Percentiles rank a stretch among this genome's conserved stretches.
Conservation (phyloP, 2,329 filamentous ascomycete species). For the Cladosporium sp. region DNA sequence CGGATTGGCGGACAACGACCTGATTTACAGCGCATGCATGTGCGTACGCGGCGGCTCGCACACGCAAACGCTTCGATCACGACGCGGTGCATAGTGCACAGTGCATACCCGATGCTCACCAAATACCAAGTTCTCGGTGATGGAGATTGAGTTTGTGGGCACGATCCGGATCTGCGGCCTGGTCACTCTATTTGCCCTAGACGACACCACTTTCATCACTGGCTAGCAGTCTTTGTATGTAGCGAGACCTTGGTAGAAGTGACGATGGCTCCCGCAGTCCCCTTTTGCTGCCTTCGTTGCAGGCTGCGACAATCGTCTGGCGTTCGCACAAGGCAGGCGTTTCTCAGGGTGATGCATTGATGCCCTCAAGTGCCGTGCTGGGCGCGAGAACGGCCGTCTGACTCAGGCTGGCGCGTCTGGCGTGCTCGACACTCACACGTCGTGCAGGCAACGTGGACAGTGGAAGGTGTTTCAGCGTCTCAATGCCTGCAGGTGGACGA, state of each 20-base stretch:
- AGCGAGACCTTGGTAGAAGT: neutral
- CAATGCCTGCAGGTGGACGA: constrained; percentile 6
- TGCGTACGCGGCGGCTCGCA: constrained; percentile 10
- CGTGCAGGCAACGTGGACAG: constrained; percentile 20
- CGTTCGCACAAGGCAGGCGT: constrained; percentile 4
- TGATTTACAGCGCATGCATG: constrained; percentile 12
- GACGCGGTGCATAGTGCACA: constrained; percentile 6
- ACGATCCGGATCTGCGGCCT: constrained; percentile 7
- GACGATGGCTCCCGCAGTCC: neutral
- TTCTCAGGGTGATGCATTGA: constrained; percentile 12
- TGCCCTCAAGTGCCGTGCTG: neutral
- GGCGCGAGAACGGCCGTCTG: neutral
- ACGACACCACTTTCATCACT: neutral
- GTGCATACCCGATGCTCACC: constrained; percentile 12
- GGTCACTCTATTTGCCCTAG: neutral
- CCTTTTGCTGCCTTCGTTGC: neutral
- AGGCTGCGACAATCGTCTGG: neutral
- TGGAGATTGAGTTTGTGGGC: constrained; percentile 10
- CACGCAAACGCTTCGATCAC: neutral
- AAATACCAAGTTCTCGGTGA: neutral
- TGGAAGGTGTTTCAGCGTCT: constrained; percentile 17
- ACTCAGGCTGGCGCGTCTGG: constrained; percentile 16
- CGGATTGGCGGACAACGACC: neutral
- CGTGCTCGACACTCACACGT: neutral
- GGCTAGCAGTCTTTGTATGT: neutral